phyloP scores from a whole-genome alignment of 2,329 filamentous ascomycete genomes.

The Amylocarpus encephaloides region DNA sequence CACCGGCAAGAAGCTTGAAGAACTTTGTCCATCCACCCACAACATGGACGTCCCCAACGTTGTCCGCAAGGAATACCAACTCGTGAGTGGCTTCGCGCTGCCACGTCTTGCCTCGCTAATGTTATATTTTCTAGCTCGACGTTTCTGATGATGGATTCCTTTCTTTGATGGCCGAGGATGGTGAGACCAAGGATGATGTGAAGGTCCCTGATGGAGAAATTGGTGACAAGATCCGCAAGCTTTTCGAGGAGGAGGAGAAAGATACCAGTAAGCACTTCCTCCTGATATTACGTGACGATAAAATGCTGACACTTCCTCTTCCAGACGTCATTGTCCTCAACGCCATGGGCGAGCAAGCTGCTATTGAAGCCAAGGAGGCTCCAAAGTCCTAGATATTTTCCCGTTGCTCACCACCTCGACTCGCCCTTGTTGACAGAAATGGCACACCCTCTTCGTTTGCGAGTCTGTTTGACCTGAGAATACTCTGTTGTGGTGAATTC shows the following conservation, averaged over 20 bases:
- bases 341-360: constrained; percentile 91
- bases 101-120: not conserved
- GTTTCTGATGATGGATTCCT: constrained; percentile 93
- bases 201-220: constrained; percentile 85
- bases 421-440: constrained; percentile 28
- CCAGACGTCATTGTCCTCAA: constrained; percentile 86
- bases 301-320: not conserved
- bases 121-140: constrained; percentile 57
- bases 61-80: constrained; percentile 81
- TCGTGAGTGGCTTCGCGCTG: constrained; percentile 56
- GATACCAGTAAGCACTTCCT: constrained; percentile 68
- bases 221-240: constrained; percentile 76
- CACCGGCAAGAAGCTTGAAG: constrained; percentile 99
- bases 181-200: constrained; percentile 89
- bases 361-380: constrained; percentile 92
- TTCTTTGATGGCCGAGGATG: constrained; percentile 83
- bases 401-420: constrained; percentile 17
- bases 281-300: not conserved
- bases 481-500: constrained; percentile 24
- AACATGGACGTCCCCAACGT: constrained; percentile 98
- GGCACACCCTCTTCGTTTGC: constrained; percentile 26
- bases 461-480: constrained; percentile 18
- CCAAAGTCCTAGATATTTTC: constrained; percentile 39
- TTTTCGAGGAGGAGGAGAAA: constrained; percentile 80
- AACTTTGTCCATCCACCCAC: constrained; percentile 95